These are phyloP conservation scores for Didymella exigua DNA, from an alignment of 2,329 filamentous ascomycete species.

Conservation along the genomic window DNA sequence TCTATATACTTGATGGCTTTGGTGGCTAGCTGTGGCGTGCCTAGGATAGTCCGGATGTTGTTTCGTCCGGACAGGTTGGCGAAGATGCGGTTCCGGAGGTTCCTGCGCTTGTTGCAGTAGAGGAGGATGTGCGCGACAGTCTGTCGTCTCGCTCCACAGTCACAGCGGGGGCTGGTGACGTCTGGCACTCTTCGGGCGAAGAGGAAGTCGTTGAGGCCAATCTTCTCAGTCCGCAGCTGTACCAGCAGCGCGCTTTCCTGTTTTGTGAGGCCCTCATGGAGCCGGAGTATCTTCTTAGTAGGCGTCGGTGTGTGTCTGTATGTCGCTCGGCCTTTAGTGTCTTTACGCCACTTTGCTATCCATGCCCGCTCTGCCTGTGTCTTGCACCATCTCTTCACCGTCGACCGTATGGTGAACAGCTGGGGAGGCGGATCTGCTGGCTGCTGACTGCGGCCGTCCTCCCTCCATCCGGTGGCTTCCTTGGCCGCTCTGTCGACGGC, in stretches of 20 bases:
- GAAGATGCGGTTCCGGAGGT: constrained; percentile 4
- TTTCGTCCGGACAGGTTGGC: not conserved
- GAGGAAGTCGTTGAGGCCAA: constrained; percentile 13
- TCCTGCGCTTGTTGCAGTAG: not conserved
- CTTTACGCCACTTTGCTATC: constrained; percentile 7
- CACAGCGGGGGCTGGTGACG: not conserved
- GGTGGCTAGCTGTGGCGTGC: constrained; percentile 47
- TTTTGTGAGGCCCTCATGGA: constrained; percentile 24
- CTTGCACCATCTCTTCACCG: constrained; percentile 13
- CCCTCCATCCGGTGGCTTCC: constrained; percentile 25
- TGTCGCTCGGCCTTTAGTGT: constrained; percentile 15
- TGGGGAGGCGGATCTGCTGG: constrained; percentile 16
- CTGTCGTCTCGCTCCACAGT: not conserved
- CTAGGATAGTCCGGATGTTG: constrained; percentile 57
- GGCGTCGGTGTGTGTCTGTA: constrained; percentile 17
- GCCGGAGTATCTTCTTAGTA: constrained; percentile 20
- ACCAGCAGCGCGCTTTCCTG: too few relatives aligned
- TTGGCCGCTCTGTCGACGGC: constrained; percentile 18
- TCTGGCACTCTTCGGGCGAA: not conserved
- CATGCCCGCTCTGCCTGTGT: constrained; percentile 5
- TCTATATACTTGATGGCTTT: constrained; percentile 27
- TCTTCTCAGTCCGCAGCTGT: constrained; percentile 16
- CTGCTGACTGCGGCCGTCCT: constrained; percentile 8
- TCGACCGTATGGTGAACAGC: constrained; percentile 7
- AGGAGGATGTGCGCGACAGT: constrained; percentile 21